Percentiles rank a stretch among this genome's conserved stretches.
phyloP scores from a whole-genome alignment of 73 alveolate genomes.

The Paramecium sonneborni region DNA sequence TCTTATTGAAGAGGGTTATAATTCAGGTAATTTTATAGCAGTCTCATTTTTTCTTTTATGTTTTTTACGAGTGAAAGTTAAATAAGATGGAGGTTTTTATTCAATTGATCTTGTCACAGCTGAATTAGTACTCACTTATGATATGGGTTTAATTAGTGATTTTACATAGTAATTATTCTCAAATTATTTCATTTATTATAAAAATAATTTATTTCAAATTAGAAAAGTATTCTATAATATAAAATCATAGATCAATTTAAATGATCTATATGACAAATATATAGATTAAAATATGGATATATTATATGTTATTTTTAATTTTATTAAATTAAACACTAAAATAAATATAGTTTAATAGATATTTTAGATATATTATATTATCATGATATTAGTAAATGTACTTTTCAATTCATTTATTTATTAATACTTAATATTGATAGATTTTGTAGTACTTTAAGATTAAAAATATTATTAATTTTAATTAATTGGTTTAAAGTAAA shows the following conservation, averaged over 20 bases:
- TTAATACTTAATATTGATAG: no score
- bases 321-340: neutral
- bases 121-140: conserved; percentile 3
- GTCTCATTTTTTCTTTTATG: neutral
- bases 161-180: neutral
- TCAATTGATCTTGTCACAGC: neutral
- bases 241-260: no score
- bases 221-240: neutral
- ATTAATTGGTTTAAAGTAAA: neutral
- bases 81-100: neutral
- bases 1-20: neutral
- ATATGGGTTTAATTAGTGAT: neutral
- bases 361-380: no score
- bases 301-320: neutral
- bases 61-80: neutral
- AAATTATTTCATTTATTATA: neutral
- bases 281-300: neutral
- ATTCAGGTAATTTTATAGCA: neutral
- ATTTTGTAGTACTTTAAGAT: neutral
- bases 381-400: no score
- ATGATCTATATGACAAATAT: no score
- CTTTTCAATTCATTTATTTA: no score
- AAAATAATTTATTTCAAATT: neutral
- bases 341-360: no score
- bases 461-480: neutral